Evolutionary conservation across 139 green algal genomes (phyloP), one percentile per base, ranked within the genome.

Genomic region (Desmodesmus armatus): DNA sequence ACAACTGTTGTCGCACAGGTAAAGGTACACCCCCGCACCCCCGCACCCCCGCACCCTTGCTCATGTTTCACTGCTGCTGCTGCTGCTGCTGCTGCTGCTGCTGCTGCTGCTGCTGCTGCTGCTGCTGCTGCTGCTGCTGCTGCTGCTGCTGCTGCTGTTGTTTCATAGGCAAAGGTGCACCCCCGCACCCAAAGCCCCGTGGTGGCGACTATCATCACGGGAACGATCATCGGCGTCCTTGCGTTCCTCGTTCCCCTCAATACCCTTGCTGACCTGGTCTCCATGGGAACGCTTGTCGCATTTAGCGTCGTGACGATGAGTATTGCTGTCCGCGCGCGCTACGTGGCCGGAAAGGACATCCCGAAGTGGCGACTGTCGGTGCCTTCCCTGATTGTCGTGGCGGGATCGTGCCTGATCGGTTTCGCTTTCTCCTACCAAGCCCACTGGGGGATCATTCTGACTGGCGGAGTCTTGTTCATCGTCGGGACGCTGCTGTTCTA

Each of bases 201-300:
- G 23, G 66, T 75, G 17, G 66, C 66, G 6, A 75, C 66, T 33
- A 47, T 75, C 3, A 4, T 75, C 29, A 35, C 21, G 5, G 66
- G 66, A 75, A 25, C 11, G 35, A 47, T 75, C 66, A 75, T 75
- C 29, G 66, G 31, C 31, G 21, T 75, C 15, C 66, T 75, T 5
- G 66, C 66, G 31, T 75, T 75, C 66, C 47, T 75, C 29, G 66
- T 75, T 19, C 66, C 66, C 6, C 66, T 75, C 25, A 33, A 75
- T 9, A 25, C 47, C 15, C 66, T 75, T 37, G 66, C 66, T n/a
- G 31, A 75, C 66, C 66, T 75, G 17, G 66, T 75, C 15, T 75
- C 66, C 31, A 75, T 75, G 66, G 66, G 66, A 21, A 75, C 66
- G 37, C 66, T 75, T 3, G 43, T 75, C 47, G 66, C 66, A 1